Conservation (phyloP, 176 grass and related monocot species). For the Musa acuminata region DNA sequence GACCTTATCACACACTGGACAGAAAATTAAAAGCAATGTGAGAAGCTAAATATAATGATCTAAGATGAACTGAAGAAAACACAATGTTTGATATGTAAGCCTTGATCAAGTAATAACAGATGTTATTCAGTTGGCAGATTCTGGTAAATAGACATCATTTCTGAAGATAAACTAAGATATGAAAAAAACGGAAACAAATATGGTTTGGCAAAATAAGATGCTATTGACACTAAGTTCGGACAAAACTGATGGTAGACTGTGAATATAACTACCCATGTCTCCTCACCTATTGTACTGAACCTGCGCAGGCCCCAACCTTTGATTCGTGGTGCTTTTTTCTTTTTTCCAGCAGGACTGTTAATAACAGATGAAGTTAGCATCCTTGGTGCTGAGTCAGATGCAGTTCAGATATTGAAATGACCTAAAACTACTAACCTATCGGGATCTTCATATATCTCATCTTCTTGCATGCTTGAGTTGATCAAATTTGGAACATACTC, state of each 20-base stretch:
- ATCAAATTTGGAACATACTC: background rate
- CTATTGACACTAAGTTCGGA: background rate
- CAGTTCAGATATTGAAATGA: background rate
- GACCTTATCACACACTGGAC: slow-evolving; percentile 88
- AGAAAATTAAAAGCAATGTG: background rate
- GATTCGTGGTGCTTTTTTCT: slow-evolving; percentile 61
- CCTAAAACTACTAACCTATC: slow-evolving; percentile 15
- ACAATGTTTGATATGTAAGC: background rate
- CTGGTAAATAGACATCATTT: background rate
- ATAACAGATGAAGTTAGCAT: slow-evolving; percentile 10
- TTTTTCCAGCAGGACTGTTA: slow-evolving; percentile 27
- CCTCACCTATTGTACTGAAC: slow-evolving; percentile 85
- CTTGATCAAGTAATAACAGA: background rate
- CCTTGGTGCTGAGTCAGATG: slow-evolving; percentile 1
- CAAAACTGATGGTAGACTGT: background rate
- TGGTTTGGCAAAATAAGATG: background rate
- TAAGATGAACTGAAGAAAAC: background rate
- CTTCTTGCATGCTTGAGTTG: background rate
- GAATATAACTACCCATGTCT: background rate
- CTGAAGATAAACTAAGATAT: background rate
- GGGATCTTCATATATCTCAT: slow-evolving; percentile 11
- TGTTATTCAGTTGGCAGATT: background rate
- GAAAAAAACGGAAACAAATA: background rate
- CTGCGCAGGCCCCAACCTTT: slow-evolving; percentile 81
- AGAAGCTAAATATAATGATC: background rate